Conservation (phyloP, 768 basidiomycete genomes). For the Lactarius hengduanensis region DNA sequence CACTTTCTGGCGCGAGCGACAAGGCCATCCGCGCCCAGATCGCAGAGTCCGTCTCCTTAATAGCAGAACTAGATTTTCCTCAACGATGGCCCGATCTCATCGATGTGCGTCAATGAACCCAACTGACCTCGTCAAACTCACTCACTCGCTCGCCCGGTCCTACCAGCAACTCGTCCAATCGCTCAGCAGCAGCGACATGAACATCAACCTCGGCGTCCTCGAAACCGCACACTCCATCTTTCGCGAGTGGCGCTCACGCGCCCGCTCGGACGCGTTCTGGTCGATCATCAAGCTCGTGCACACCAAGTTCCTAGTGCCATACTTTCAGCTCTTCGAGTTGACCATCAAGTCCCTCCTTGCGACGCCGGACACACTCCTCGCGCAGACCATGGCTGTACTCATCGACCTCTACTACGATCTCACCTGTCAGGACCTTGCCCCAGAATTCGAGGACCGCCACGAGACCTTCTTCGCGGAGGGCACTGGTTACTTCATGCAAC, state of each 20-base stretch:
- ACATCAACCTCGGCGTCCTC: constrained; percentile 84
- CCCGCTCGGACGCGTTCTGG: constrained; percentile 84
- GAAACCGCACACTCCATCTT: constrained; percentile 97
- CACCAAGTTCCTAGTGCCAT: constrained; percentile 76
- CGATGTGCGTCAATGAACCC: constrained; percentile 58
- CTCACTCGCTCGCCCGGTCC: constrained; percentile 8
- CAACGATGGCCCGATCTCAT: constrained; percentile 83
- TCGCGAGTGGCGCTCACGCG: constrained; percentile 86
- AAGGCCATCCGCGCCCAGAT: constrained; percentile 79
- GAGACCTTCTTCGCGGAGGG: constrained; percentile 74
- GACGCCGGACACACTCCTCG: constrained; percentile 46
- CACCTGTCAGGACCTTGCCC: constrained; percentile 92
- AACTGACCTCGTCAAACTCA: neutral
- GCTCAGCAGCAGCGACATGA: constrained; percentile 77
- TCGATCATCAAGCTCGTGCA: constrained; percentile 91
- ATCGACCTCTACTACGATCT: constrained; percentile 92
- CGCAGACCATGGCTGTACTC: constrained; percentile 74
- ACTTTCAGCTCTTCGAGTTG: constrained; percentile 77
- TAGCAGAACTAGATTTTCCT: constrained; percentile 93
- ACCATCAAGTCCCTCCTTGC: constrained; percentile 55
- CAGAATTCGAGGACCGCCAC: constrained; percentile 87
- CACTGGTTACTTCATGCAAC: constrained; percentile 72
- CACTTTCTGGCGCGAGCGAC: constrained; percentile 70
- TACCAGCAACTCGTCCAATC: constrained; percentile 80
- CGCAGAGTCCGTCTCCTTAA: constrained; percentile 88